Conservation (phyloP, 1,284 basidiomycete genomes). For the Irpex sp. region DNA sequence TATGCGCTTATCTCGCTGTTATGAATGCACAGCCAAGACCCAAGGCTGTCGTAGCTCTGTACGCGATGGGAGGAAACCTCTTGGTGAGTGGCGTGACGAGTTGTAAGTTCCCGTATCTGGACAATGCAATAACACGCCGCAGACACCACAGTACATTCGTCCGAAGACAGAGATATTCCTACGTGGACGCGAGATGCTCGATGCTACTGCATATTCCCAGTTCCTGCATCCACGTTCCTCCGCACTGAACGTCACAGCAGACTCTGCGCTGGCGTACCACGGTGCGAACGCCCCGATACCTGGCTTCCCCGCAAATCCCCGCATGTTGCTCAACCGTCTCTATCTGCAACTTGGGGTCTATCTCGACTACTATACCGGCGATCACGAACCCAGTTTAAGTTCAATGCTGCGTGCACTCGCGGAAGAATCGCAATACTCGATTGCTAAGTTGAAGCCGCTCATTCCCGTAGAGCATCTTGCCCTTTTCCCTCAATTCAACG, state of each 20-base stretch:
- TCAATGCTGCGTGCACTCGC: constrained; percentile 27
- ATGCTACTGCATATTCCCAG: constrained; percentile 26
- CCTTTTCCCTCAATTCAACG: constrained; percentile 52
- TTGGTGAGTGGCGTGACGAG: constrained; percentile 32
- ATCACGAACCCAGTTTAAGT: constrained; percentile 52
- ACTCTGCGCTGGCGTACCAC: constrained; percentile 48
- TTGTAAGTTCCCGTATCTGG: no score
- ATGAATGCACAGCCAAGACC: constrained; percentile 49
- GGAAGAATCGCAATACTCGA: neutral
- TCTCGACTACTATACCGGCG: constrained; percentile 60
- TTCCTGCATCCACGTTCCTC: constrained; percentile 30
- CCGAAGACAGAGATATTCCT: constrained; percentile 38
- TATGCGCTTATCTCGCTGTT: constrained; percentile 61
- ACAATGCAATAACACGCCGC: neutral
- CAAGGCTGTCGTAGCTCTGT: constrained; percentile 51
- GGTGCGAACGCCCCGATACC: constrained; percentile 41
- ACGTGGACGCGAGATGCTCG: constrained; percentile 36
- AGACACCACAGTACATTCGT: constrained; percentile 36
- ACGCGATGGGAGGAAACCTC: constrained; percentile 60
- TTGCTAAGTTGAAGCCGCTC: constrained; percentile 6
- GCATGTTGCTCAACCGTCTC: constrained; percentile 55
- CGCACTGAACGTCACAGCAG: constrained; percentile 30
- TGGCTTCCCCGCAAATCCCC: constrained; percentile 56
- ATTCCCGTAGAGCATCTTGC: constrained; percentile 36
- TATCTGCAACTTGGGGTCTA: constrained; percentile 56